Evolutionary conservation across 257 asterid species (phyloP).

Genomic region (Nyctanthes arbortristis): DNA sequence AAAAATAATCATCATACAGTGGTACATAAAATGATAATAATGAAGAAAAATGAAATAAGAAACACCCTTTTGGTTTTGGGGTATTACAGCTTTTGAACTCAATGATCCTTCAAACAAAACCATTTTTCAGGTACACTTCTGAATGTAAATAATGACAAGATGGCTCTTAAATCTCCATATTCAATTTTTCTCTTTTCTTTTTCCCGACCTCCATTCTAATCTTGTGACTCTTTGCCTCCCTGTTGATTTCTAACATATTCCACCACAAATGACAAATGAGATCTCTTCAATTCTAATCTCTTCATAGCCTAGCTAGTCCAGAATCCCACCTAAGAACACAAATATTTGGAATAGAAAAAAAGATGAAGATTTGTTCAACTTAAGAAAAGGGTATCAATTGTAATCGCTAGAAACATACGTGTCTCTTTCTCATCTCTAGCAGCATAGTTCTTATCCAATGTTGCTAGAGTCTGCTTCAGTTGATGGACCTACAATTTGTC

Average conservation of each 20-base stretch:
- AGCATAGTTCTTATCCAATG: slow-evolving; percentile 83
- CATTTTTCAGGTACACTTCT: not conserved
- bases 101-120: not conserved
- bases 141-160: not conserved
- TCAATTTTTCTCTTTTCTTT: not conserved
- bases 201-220: not conserved
- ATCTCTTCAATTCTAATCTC: not conserved
- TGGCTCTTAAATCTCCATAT: not conserved
- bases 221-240: not conserved
- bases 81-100: not conserved
- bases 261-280: not conserved
- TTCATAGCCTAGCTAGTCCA: slow-evolving; percentile 1
- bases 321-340: not conserved
- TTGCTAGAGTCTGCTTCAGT: slow-evolving; percentile 62
- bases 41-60: too few species aligned
- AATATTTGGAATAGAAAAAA: not conserved
- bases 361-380: slow-evolving; percentile 15
- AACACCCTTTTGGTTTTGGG: not conserved
- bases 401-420: slow-evolving; percentile 45
- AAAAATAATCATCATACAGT: not conserved
- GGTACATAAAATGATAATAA: too few species aligned
- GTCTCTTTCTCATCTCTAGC: slow-evolving; percentile 70
- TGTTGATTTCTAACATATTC: not conserved
- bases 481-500: slow-evolving; percentile 58
- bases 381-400: slow-evolving; percentile 8